These are phyloP conservation scores for Rhododendron mucronatum DNA, from an alignment of 148 eudicot species.

Conservation along the genomic window DNA sequence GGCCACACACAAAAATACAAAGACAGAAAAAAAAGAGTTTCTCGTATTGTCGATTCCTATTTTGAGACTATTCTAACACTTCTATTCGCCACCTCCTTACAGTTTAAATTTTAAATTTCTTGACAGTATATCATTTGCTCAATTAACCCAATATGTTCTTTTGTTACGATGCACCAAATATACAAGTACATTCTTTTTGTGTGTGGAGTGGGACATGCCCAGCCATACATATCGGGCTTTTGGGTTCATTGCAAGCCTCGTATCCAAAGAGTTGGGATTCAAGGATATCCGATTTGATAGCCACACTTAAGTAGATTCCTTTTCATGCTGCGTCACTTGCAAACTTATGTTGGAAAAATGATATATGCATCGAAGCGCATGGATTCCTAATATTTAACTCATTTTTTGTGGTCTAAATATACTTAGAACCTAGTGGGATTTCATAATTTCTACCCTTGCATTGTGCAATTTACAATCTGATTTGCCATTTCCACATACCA, in stretches of 20 bases:
- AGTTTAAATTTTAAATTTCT: background rate
- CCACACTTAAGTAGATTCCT: background rate
- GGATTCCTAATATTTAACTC: background rate
- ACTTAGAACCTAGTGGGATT: background rate
- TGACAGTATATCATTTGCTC: background rate
- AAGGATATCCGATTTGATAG: background rate
- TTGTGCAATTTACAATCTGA: background rate
- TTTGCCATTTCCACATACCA: background rate
- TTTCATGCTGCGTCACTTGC: background rate
- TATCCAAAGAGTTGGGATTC: background rate
- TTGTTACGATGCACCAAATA: background rate
- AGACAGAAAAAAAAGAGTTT: background rate
- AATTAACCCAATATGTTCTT: background rate
- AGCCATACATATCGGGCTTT: background rate
- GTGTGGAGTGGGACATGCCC: background rate
- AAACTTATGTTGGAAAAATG: background rate
- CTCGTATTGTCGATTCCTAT: background rate
- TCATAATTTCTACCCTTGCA: background rate
- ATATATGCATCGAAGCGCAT: background rate
- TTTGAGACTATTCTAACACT: background rate
- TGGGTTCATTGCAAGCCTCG: background rate
- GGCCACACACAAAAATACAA: too few species aligned
- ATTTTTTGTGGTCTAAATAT: background rate
- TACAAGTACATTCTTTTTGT: too few species aligned
- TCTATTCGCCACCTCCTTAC: background rate